These are phyloP conservation scores for Rhizopus microsporus DNA, from an alignment of 371 early-diverging fungal species.

Conservation along the genomic window DNA sequence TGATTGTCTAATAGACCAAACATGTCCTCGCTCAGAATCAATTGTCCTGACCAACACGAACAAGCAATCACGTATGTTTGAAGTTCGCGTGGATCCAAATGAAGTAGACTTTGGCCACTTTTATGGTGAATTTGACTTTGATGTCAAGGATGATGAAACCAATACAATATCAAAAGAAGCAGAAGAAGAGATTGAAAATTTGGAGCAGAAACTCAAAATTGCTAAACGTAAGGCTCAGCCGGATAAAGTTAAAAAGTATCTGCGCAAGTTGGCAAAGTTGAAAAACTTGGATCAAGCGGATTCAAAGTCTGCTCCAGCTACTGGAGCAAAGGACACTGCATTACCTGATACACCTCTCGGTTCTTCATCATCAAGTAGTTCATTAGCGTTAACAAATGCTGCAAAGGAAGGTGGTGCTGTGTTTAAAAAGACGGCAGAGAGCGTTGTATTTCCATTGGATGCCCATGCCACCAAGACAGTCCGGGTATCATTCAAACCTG, in stretches of 20 bases:
- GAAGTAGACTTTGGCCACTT: conserved; percentile 67
- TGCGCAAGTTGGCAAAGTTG: conserved; percentile 71
- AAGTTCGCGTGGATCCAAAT: conserved; percentile 75
- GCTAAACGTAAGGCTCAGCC: conserved; percentile 87
- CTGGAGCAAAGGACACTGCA: neutral
- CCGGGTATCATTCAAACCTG: conserved; percentile 58
- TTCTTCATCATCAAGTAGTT: neutral
- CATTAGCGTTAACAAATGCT: neutral
- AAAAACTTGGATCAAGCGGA: conserved; percentile 39
- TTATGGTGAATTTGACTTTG: conserved; percentile 69
- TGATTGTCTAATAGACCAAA: conserved; percentile 59
- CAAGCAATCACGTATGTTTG: conserved; percentile 80
- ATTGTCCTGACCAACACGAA: conserved; percentile 82
- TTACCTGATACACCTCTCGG: conserved; percentile 21
- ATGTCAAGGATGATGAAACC: conserved; percentile 64
- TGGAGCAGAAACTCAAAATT: conserved; percentile 97
- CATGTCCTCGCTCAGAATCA: conserved; percentile 38
- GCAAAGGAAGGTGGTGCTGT: conserved; percentile 40
- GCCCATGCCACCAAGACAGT: conserved; percentile 74
- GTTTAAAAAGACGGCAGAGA: conserved; percentile 66
- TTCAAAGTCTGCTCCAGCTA: neutral
- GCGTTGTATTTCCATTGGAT: conserved; percentile 78
- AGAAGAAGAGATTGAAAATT: conserved; percentile 92
- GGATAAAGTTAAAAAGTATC: conserved; percentile 88
- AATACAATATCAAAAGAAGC: conserved; percentile 75